Evolutionary conservation across 495 filamentous ascomycete species (phyloP).

Genomic region (Penicillium alfredii): DNA sequence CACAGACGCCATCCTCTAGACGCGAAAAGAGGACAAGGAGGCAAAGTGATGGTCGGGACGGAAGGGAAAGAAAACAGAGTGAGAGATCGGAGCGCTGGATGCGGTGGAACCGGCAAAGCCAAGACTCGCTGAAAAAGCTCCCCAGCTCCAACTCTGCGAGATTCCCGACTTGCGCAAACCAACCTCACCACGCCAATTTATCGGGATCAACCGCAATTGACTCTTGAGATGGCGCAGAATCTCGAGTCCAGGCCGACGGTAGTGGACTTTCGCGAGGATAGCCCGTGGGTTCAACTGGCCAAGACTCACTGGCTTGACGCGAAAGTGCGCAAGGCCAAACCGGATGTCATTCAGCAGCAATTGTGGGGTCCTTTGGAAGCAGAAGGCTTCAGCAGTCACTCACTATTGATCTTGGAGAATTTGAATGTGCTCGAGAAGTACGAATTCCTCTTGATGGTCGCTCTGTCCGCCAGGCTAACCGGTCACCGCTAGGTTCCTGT

Average conservation of each 20-base stretch:
- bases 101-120: constrained; percentile 17
- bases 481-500: constrained; percentile 62
- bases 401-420: constrained; percentile 79
- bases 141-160: constrained; percentile 18
- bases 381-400: constrained; percentile 67
- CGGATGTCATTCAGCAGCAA: constrained; percentile 77
- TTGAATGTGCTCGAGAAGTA: constrained; percentile 86
- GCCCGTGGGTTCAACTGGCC: constrained; percentile 75
- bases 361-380: constrained; percentile 88
- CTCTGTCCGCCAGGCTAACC: constrained; percentile 18
- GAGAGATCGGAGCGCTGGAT: constrained; percentile 5
- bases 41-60: constrained; percentile 1
- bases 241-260: constrained; percentile 52
- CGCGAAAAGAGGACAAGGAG: neutral
- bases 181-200: constrained; percentile 24
- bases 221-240: constrained; percentile 40
- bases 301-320: constrained; percentile 76
- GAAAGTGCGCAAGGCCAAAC: constrained; percentile 69
- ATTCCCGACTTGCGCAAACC: constrained; percentile 29
- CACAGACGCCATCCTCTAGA: constrained; percentile 41
- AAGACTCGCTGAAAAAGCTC: constrained; percentile 25
- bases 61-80: neutral
- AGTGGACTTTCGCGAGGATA: constrained; percentile 70
- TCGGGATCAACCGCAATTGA: constrained; percentile 25
- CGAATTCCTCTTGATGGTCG: constrained; percentile 6